Evolutionary conservation across 2,329 filamentous ascomycete species (phyloP).

Genomic region (Talaromyces atroroseus): DNA sequence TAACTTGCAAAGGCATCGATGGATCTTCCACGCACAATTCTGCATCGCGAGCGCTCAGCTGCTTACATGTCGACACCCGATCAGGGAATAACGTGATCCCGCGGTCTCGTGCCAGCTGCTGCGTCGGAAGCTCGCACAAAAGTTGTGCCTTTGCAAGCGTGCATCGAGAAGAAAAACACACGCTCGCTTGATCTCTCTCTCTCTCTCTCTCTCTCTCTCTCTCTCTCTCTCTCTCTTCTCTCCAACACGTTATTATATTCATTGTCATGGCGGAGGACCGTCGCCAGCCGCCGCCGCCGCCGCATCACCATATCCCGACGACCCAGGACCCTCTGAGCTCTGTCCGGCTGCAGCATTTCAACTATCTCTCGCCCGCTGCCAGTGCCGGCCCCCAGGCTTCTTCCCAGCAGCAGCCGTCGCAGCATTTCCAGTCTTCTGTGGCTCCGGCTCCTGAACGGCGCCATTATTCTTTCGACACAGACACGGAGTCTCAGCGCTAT

Average conservation of each 20-base stretch:
- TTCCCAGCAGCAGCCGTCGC: slow-evolving; percentile 2
- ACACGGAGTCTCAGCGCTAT: slow-evolving; percentile 16
- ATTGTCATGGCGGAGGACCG: slow-evolving; percentile 11
- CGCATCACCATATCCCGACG: slow-evolving; percentile 2
- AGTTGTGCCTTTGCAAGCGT: background rate
- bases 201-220: too few species aligned
- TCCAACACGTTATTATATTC: too few species aligned
- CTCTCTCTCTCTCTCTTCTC: too few species aligned
- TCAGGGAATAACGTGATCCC: slow-evolving; percentile 8
- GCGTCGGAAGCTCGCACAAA: background rate
- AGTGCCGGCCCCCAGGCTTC: background rate
- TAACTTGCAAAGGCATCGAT: too few species aligned
- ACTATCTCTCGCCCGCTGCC: slow-evolving; percentile 5
- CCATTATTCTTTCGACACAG: slow-evolving; percentile 36
- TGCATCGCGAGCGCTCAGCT: too few species aligned
- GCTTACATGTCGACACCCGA: slow-evolving; percentile 13
- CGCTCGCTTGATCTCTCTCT: too few species aligned
- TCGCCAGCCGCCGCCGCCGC: slow-evolving; percentile 2
- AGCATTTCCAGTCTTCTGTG: background rate
- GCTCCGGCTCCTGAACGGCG: slow-evolving; percentile 15
- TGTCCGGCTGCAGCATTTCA: slow-evolving; percentile 14
- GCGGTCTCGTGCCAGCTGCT: slow-evolving; percentile 2
- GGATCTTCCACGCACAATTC: background rate
- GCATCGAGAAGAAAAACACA: too few species aligned
- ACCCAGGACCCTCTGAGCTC: slow-evolving; percentile 11